Conservation (phyloP, 768 basidiomycete species). For the Tremella fuciformis region DNA sequence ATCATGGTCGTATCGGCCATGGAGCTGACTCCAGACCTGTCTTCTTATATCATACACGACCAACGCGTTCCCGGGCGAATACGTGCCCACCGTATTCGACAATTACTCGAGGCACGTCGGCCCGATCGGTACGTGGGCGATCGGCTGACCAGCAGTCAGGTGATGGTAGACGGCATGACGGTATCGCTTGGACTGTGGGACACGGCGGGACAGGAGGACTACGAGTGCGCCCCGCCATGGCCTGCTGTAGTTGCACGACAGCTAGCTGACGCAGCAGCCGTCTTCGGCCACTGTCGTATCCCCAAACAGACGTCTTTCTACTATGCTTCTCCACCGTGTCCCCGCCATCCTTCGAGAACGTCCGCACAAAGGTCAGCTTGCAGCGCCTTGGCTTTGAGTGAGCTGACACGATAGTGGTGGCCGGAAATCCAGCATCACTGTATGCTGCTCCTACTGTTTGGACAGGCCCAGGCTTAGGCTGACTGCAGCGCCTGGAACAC, state of each 20-base stretch:
- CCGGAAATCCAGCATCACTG: constrained; percentile 86
- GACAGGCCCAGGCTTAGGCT: too few species aligned
- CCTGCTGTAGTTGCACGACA: neutral
- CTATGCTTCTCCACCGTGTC: constrained; percentile 94
- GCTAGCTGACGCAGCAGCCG: constrained; percentile 27
- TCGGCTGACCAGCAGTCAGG: constrained; percentile 53
- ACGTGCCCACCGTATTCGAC: constrained; percentile 54
- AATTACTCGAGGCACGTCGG: constrained; percentile 31
- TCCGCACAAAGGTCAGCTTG: constrained; percentile 60
- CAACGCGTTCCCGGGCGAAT: constrained; percentile 87
- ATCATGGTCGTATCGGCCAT: neutral
- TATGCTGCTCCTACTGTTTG: constrained; percentile 10
- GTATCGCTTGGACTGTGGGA: constrained; percentile 98
- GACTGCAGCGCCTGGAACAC: constrained; percentile 74
- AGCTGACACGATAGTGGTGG: constrained; percentile 36
- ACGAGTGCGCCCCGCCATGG: constrained; percentile 52
- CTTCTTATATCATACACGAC: constrained; percentile 93
- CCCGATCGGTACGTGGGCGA: too few species aligned
- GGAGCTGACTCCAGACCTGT: constrained; percentile 64
- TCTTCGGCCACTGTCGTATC: constrained; percentile 75
- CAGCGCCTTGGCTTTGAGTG: neutral
- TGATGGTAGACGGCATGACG: constrained; percentile 78
- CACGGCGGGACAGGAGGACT: constrained; percentile 96
- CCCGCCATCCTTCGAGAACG: constrained; percentile 83
- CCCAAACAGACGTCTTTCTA: constrained; percentile 97